A percentile compares a stretch with the other conserved stretches of the same genome.
phyloP scores from a whole-genome alignment of 2,329 filamentous ascomycete species.

The Beauveria sp. region DNA sequence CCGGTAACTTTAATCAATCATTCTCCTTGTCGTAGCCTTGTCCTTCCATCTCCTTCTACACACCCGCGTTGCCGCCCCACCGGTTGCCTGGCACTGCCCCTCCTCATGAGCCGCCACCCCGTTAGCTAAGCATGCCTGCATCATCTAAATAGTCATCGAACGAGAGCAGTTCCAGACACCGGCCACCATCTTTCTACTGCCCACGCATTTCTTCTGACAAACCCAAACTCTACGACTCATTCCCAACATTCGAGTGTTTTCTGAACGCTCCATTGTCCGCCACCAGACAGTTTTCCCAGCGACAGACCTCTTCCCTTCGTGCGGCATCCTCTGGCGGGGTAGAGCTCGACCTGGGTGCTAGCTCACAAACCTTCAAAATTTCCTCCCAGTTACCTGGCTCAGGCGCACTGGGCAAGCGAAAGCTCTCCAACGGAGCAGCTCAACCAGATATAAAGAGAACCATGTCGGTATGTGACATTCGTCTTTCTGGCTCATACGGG shows the following conservation, averaged over 20 bases:
- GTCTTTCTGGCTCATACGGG: background rate
- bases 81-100: constrained; percentile 12
- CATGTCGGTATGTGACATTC: constrained; percentile 48
- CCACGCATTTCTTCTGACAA: background rate
- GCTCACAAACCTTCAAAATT: constrained; percentile 28
- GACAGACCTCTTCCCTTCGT: constrained; percentile 12
- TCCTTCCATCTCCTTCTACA: constrained; percentile 9
- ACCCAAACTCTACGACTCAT: background rate
- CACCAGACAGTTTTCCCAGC: background rate
- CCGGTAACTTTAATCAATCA: background rate
- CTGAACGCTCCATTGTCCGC: background rate
- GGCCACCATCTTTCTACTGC: background rate
- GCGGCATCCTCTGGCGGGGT: constrained; percentile 26
- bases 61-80: constrained; percentile 1
- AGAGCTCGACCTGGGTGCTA: constrained; percentile 28
- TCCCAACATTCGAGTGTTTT: background rate
- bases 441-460: constrained; percentile 49
- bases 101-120: background rate
- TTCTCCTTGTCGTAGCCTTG: background rate
- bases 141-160: background rate
- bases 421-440: constrained; percentile 53
- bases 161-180: background rate
- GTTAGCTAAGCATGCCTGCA: constrained; percentile 10
- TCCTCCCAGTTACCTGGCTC: constrained; percentile 19
- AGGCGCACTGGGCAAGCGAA: constrained; percentile 60